Percentiles rank a stretch among this genome's conserved stretches.
These are phyloP conservation scores for Fraxinus baroniana DNA, from an alignment of 305 asterid species.

Conservation along the genomic window DNA sequence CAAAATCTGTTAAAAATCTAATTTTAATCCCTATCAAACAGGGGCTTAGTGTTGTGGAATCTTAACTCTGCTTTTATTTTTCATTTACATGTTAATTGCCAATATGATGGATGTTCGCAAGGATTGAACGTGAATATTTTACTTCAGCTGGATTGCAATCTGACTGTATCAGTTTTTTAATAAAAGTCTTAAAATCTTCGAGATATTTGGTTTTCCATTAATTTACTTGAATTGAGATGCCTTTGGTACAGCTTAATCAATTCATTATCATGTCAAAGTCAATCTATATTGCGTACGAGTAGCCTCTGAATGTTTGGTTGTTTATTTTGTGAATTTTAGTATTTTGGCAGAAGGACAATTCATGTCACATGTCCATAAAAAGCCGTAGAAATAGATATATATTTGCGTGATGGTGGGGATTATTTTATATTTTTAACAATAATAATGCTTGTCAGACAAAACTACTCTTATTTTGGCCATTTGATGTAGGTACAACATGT, in stretches of 20 bases:
- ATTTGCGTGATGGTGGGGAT: neutral
- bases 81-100: neutral
- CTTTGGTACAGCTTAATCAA: neutral
- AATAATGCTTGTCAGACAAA: neutral
- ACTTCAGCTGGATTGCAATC: neutral
- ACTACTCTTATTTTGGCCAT: slow-evolving; percentile 15
- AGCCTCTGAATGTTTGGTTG: neutral
- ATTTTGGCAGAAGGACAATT: neutral
- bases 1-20: neutral
- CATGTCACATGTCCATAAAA: neutral
- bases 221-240: neutral
- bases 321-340: slow-evolving; percentile 11
- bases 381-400: neutral
- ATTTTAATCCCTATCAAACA: neutral
- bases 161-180: neutral
- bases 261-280: neutral
- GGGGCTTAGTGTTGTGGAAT: neutral
- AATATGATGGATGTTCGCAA: neutral
- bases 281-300: neutral
- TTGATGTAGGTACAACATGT: slow-evolving; percentile 62
- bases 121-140: neutral
- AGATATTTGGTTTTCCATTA: neutral
- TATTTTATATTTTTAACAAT: neutral
- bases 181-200: neutral
- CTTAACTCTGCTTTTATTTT: neutral